These are phyloP conservation scores for Naganishia cerealis DNA, from an alignment of 1,284 basidiomycete species.

Conservation along the genomic window DNA sequence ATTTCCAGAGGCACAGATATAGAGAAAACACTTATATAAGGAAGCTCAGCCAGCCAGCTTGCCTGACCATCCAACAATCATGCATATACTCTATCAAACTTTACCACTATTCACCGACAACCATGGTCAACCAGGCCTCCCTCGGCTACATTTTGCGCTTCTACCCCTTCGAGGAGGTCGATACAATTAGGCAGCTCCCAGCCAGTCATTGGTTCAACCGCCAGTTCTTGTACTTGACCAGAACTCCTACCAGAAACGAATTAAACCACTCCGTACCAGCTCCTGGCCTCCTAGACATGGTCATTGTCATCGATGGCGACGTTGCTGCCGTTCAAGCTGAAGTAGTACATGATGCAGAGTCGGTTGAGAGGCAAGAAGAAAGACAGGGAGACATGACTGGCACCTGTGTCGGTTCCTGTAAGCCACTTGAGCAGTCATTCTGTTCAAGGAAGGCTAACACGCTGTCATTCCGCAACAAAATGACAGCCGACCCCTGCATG, in stretches of 20 bases:
- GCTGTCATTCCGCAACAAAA: no score
- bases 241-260: not conserved
- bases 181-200: not conserved
- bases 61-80: no score
- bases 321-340: not conserved
- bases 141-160: not conserved
- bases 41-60: no score
- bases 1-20: no score
- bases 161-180: not conserved
- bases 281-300: not conserved
- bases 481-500: no score
- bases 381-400: not conserved
- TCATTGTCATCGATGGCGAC: not conserved
- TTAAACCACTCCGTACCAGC: not conserved
- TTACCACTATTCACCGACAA: not conserved
- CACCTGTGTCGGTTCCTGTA: not conserved
- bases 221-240: not conserved
- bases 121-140: not conserved
- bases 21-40: no score
- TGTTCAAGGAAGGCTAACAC: no score
- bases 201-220: not conserved
- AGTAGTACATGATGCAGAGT: not conserved
- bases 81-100: not conserved
- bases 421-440: no score
- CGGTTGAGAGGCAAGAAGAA: not conserved